Conservation (phyloP, 2,329 filamentous ascomycete genomes). For the Phyllosticta citriasiana region DNA sequence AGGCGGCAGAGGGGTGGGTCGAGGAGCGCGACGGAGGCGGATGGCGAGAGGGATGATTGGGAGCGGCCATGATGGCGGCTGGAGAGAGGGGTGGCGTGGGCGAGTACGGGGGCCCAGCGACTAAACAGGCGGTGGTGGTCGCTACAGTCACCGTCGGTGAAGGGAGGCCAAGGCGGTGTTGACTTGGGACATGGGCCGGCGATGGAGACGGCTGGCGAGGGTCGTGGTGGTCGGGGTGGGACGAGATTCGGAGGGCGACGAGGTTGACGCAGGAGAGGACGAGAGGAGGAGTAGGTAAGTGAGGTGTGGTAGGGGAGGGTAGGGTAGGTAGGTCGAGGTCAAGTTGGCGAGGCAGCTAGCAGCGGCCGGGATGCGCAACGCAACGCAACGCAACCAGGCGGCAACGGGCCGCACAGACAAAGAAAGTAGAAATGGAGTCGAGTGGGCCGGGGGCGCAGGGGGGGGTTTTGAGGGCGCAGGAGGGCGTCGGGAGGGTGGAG, state of each 20-base stretch:
- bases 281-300: background rate
- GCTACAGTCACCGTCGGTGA: constrained; percentile 10
- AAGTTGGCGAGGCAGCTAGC: constrained; percentile 4
- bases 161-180: constrained; percentile 3
- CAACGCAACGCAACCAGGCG: background rate
- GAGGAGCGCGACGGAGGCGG: constrained; percentile 4
- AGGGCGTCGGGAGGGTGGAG: background rate
- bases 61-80: constrained; percentile 6
- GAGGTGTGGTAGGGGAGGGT: no score
- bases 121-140: background rate
- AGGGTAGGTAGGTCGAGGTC: constrained; percentile 4
- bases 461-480: background rate
- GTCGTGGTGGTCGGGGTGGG: background rate
- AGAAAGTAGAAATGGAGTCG: constrained; percentile 5
- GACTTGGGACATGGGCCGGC: constrained; percentile 10
- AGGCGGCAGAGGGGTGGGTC: constrained; percentile 5
- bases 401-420: constrained; percentile 5
- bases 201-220: background rate
- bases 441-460: background rate
- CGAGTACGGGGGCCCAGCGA: constrained; percentile 2
- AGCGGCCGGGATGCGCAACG: background rate
- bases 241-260: background rate
- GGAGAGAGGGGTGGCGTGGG: background rate
- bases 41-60: constrained; percentile 3
- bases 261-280: background rate